Evolutionary conservation across 1,284 basidiomycete species (phyloP).

Genomic region (Ceratobasidium sp.): DNA sequence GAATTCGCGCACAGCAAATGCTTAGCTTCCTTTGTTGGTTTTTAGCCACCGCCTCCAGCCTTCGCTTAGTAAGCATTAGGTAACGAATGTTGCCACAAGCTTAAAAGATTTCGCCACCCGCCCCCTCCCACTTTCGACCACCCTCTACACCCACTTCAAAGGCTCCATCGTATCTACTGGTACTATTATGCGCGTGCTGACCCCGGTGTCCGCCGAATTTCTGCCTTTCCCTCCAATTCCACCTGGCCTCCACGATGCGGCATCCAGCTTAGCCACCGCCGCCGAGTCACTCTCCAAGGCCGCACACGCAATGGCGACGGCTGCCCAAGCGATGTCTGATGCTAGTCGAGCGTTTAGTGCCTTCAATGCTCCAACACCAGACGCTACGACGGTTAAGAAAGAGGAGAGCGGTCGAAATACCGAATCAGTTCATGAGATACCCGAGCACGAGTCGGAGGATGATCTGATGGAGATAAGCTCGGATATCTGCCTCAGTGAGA

Average conservation of each 20-base stretch:
- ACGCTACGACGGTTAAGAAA: not conserved
- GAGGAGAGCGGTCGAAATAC: not conserved
- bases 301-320: constrained; percentile 20
- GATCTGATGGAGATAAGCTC: not conserved
- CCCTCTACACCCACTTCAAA: not conserved
- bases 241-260: not conserved
- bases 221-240: not conserved
- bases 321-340: constrained; percentile 9
- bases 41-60: not conserved
- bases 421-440: not conserved
- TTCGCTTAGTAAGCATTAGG: not conserved
- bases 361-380: not conserved
- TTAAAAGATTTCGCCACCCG: constrained; percentile 1
- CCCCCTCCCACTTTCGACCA: not conserved
- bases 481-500: not conserved
- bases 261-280: constrained; percentile 8
- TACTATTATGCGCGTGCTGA: not conserved
- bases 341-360: not conserved
- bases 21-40: not conserved
- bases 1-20: not conserved
- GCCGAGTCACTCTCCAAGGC: constrained; percentile 15
- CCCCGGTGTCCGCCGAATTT: not conserved
- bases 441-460: not conserved
- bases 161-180: not conserved
- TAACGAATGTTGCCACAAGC: not conserved